phyloP scores from a whole-genome alignment of 2,329 filamentous ascomycete species.

The Phialophora tarda region DNA sequence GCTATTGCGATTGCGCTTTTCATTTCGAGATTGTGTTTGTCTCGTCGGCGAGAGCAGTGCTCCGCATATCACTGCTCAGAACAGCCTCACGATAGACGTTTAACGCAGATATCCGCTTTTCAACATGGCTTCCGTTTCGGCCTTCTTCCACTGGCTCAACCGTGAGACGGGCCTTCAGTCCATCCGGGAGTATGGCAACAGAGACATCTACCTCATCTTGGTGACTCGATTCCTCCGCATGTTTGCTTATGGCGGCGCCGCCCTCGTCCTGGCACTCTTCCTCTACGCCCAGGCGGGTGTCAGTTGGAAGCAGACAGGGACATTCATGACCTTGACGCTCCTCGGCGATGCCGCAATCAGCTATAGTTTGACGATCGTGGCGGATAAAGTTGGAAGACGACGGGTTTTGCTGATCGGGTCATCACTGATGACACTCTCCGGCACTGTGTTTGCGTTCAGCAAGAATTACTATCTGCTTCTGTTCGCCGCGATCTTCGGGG shows the following conservation, averaged over 20 bases:
- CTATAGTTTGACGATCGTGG: conserved; percentile 63
- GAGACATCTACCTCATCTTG: conserved; percentile 27
- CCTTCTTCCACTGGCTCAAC: conserved; percentile 25
- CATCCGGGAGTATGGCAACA: conserved; percentile 21
- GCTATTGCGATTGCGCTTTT: background rate
- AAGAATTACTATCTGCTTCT: conserved; percentile 67
- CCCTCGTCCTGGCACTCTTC: conserved; percentile 66
- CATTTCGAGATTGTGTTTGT: background rate
- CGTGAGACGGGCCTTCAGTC: conserved; percentile 27
- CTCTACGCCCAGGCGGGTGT: conserved; percentile 59
- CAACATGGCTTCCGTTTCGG: conserved; percentile 12
- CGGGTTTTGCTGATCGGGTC: conserved; percentile 61
- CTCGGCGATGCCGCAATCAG: conserved; percentile 65
- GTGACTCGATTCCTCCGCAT: conserved; percentile 57
- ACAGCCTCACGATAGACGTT: background rate
- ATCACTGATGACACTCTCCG: conserved; percentile 62
- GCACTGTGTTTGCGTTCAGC: conserved; percentile 59
- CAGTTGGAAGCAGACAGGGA: conserved; percentile 62
- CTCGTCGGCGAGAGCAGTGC: conserved; percentile 4
- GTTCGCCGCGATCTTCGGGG: conserved; percentile 63
- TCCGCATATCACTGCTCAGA: background rate
- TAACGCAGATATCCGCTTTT: conserved; percentile 3
- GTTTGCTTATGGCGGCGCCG: conserved; percentile 66
- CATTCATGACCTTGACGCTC: conserved; percentile 69
- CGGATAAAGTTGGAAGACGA: conserved; percentile 63